Base-by-base conservation (phyloP, 1,139 yeast genomes). In the Pichia sp. region DNA sequence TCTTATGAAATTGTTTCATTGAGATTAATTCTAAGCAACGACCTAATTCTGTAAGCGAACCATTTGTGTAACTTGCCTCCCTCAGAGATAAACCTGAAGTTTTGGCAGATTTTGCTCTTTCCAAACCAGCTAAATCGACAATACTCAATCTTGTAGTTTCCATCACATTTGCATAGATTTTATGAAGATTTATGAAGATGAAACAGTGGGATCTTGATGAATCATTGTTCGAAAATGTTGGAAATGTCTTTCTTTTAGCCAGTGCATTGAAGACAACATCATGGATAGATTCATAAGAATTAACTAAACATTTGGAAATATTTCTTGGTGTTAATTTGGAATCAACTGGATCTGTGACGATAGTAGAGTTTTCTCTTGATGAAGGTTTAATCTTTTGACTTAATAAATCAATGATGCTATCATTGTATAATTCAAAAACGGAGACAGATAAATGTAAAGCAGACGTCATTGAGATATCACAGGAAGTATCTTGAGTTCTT, bases 71-170 rank as follows among this genome's bases (percentile, higher is more conserved):
- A 28, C 61, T 51, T 21, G 77, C 75, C 52, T 76, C 80, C 45
- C 65, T 69, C 38, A 72, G 61, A 21, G 71, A 67, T 27, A 62
- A 58, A 4, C 77, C 78, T 12, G 65, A 64, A 0, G 77, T 71
- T 49, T 68, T 67, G 2, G 79, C 71, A 8, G 64, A 52, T 48
- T 72, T 73, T 28, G 73, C 64, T 52, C 79, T 65, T 57, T 76
- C 80, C 7, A 76, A 67, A 2, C 81, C 79, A 0, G 81, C 79
- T 24, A 76, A 55, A 52, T 77, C 81, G 0, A 75, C 77, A 42
- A 77, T 59, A 0, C 76, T 71, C 34, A 77, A 58, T 44, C 73
- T 53, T n/a, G 53, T 40, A 3, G 53, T 51, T 44, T 46, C 40
- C 6, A 55, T 30, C 10, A 43, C 21, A n/a, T 47, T 51, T 1